These are phyloP conservation scores for Ganoderma lingzhi DNA, from an alignment of 1,284 basidiomycete genomes.

Conservation along the genomic window DNA sequence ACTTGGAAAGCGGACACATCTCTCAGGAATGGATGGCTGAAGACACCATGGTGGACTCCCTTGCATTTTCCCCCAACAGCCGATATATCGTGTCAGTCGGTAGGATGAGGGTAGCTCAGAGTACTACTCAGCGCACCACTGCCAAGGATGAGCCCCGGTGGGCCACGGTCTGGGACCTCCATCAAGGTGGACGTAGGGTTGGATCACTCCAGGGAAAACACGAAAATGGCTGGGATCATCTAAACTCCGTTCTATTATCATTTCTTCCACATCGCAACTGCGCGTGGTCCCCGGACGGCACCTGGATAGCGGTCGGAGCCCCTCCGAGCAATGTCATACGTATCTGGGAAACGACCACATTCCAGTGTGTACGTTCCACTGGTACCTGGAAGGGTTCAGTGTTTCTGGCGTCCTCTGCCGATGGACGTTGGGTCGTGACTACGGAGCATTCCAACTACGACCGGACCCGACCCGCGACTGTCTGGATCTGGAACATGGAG, in stretches of 20 bases:
- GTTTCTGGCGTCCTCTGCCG: background rate
- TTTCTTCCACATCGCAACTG: background rate
- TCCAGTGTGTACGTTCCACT: background rate
- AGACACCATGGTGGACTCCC: fast-evolving
- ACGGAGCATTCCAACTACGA: too few relatives aligned
- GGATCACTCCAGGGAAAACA: background rate
- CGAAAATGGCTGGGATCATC: background rate
- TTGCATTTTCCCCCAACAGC: background rate
- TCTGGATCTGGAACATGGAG: background rate
- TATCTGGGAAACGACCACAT: background rate
- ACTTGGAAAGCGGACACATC: background rate
- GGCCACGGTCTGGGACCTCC: background rate
- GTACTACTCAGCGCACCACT: too few relatives aligned
- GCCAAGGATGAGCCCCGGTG: too few relatives aligned
- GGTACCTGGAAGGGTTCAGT: background rate
- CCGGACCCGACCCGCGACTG: background rate
- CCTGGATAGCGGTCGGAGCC: background rate
- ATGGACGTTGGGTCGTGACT: background rate
- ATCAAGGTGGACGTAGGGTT: background rate
- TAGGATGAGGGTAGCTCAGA: too few relatives aligned
- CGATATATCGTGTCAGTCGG: background rate
- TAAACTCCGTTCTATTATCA: too few relatives aligned
- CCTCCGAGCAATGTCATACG: background rate
- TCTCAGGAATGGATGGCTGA: background rate
- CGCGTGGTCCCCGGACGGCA: background rate